These are phyloP conservation scores for Cadophora sp. DNA, from an alignment of 2,329 filamentous ascomycete genomes.

Conservation along the genomic window DNA sequence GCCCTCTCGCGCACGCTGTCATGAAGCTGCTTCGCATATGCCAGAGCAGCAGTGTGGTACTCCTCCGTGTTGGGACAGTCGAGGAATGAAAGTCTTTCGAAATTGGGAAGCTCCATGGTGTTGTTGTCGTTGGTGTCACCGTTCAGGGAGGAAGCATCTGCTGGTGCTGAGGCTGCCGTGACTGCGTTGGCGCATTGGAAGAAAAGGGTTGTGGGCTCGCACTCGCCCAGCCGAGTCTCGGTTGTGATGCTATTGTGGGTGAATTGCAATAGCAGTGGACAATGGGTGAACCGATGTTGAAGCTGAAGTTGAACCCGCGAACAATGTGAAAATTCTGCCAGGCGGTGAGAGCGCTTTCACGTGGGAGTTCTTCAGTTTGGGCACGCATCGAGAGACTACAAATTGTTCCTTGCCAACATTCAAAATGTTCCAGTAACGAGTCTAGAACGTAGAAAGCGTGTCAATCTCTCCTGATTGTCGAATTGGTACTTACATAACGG, in stretches of 20 bases:
- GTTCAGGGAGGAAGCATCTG: constrained; percentile 2
- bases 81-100: constrained; percentile 1
- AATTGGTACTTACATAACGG: too few relatives aligned
- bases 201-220: neutral
- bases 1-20: constrained; percentile 6
- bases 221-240: constrained; percentile 1
- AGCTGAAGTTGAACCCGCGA: neutral
- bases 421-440: too few relatives aligned
- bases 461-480: too few relatives aligned
- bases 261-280: neutral
- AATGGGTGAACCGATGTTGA: neutral
- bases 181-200: constrained; percentile 4
- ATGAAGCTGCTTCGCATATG: neutral
- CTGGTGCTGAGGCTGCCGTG: constrained; percentile 8
- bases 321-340: constrained; percentile 13
- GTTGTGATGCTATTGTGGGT: neutral
- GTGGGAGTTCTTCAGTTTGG: neutral
- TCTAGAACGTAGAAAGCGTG: too few relatives aligned
- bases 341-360: constrained; percentile 4
- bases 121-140: constrained; percentile 5
- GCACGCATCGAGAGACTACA: too few relatives aligned
- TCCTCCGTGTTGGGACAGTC: constrained; percentile 15
- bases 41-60: constrained; percentile 7
- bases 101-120: constrained; percentile 8
- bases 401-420: too few relatives aligned